phyloP scores from a whole-genome alignment of 2,329 filamentous ascomycete species.

The Exutisphaerella laricina region DNA sequence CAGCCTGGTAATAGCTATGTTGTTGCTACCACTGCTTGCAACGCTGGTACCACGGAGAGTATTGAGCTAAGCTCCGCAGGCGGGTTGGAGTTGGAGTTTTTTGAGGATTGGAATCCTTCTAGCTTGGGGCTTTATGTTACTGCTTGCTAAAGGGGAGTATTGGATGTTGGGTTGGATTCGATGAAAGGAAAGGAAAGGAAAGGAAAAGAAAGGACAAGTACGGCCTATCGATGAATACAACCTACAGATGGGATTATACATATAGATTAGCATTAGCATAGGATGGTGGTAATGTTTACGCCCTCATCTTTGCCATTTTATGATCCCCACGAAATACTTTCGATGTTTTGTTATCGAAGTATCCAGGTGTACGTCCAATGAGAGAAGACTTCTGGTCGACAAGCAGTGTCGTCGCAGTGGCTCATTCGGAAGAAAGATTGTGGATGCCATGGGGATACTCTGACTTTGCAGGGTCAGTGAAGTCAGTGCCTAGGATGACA shows the following conservation, averaged over 20 bases:
- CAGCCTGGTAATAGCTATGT: constrained; percentile 29
- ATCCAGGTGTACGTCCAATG: too few relatives aligned
- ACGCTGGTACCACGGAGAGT: constrained; percentile 23
- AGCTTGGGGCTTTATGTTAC: constrained; percentile 11
- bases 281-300: constrained; percentile 4
- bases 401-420: too few relatives aligned
- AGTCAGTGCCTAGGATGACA: too few relatives aligned
- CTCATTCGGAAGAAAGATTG: too few relatives aligned
- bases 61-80: constrained; percentile 19
- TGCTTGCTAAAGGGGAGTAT: constrained; percentile 3
- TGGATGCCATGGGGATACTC: too few relatives aligned
- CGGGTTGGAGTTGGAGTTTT: constrained; percentile 24
- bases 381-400: too few relatives aligned
- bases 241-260: not conserved
- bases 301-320: not conserved
- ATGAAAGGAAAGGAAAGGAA: not conserved
- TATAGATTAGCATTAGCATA: not conserved
- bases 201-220: not conserved
- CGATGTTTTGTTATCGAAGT: too few relatives aligned
- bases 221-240: not conserved
- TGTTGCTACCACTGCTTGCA: constrained; percentile 23
- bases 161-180: not conserved
- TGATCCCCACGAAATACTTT: too few relatives aligned
- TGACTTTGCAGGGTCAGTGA: too few relatives aligned
- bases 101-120: constrained; percentile 17